Percentiles rank a stretch among this genome's conserved stretches.
Evolutionary conservation across 2,329 filamentous ascomycete species (phyloP).

Genomic region (Ophiostoma quercus): DNA sequence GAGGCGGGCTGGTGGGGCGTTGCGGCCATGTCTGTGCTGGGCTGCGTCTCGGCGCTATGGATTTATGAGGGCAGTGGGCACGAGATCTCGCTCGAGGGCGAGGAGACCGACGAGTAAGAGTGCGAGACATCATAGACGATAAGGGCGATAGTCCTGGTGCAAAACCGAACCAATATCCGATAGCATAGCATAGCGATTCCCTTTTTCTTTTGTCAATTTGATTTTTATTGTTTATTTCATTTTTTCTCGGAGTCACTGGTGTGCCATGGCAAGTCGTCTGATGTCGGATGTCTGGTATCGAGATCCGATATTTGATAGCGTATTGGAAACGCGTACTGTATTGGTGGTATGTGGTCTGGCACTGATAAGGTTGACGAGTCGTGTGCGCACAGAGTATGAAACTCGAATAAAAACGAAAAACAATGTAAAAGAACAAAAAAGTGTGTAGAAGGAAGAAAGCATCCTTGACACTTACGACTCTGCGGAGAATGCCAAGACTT

Average conservation of each 20-base stretch:
- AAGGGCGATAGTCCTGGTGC: neutral
- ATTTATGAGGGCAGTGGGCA: constrained; percentile 62
- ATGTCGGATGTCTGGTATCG: neutral
- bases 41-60: constrained; percentile 53
- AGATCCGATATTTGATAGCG: neutral
- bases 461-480: neutral
- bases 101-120: constrained; percentile 32
- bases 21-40: constrained; percentile 48
- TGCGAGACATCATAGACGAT: too few relatives aligned
- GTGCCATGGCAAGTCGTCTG: neutral
- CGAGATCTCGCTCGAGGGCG: constrained; percentile 50
- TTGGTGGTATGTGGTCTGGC: neutral
- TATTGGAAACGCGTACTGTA: neutral
- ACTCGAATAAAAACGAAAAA: neutral
- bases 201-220: neutral
- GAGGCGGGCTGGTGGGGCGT: constrained; percentile 47
- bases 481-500: neutral
- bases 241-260: neutral
- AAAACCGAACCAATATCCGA: neutral
- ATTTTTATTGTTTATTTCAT: neutral
- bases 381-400: neutral
- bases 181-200: constrained; percentile 1
- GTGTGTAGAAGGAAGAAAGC: neutral
- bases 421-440: neutral
- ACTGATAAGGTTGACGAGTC: neutral